Base-by-base conservation (phyloP, 768 basidiomycete genomes). In the Boletus edulis region DNA sequence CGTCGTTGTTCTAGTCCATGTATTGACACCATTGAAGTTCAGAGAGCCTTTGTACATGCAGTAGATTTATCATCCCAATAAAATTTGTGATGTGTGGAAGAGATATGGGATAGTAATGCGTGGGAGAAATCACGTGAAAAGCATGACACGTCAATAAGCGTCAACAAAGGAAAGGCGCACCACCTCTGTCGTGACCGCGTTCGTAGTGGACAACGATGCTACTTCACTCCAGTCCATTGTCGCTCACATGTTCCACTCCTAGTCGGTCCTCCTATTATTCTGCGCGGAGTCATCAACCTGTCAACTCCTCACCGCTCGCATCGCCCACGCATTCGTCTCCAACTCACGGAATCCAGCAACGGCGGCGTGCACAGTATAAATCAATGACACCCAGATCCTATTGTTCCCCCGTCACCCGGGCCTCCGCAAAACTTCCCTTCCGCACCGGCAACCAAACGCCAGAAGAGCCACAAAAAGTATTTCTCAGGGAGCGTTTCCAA, bases 401-500 rank as follows among this genome's bases (percentile, higher is more conserved):
- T 17, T 72, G 62, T 18, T 34, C 54, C 0, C 59, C 69, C 5
- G 46, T 55, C 22, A 41, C 58, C 5, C 52, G 47, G 11, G 1
- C 44, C 2, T 57, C 50, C 17, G 50, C 57, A 3, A 57, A 62
- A 14, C 54, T 57, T 4, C 58, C 64, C 22, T 68, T 62, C 39
- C 49, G 56, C 31, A 5, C n/a, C 14, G 47, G 46, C 5, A 58
- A 14, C 15, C 62, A 62, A 46, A 49, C 62, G 1, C 58, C 68
- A 2, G 78, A 78, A 50, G 77, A 81, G 17, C 72, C 83, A 0
- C 79, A 83, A 52, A 83, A 80, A 40, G 60, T 71, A 5, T 78
- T 89, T 45, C 66, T 89, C 46, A 72, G 83, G 27, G 83, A 85
- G 49, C 78, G 81, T 31, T 81, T 89, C 57, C 80, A 80, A 61